Evolutionary conservation across 176 grass and related monocot genomes (phyloP), one percentile per base, ranked within the genome.

Genomic region (Eragrostis curvula): DNA sequence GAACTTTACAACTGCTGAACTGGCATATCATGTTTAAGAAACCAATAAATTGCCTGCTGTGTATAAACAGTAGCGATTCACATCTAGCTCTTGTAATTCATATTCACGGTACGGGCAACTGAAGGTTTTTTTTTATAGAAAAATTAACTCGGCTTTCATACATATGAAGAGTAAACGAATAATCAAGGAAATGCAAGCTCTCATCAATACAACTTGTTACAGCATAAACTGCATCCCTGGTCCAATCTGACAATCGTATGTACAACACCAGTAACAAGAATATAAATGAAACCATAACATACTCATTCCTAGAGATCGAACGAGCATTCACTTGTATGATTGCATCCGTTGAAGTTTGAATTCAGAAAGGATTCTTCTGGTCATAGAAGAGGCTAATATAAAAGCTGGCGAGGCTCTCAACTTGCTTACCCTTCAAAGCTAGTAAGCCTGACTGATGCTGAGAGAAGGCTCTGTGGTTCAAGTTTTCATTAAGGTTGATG

Each of bases 401-500:
- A 86, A 66, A 79, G 71, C 52, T 75, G 16, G 76, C 78, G 73
- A 81, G 62, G 42, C 84, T 86, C 9, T 59, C 66, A 6, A 64
- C 83, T 32, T 85, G 80, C 20, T 77, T 87, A 8, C 73, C 76
- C 67, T 83, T 72, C 52, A 67, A 30, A 24, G 8, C 39, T 5
- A 29, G 77, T 66, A n/a, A n/a, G n/a, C n/a, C 60, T 15, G 39
- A n/a, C 81, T 77, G 69, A 41, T 39, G 29, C 21, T 77, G 84
- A 62, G 87, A 88, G 79, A 51, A 92, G 17, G 69, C 87, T 79
- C 93, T 89, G 23, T 85, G 86, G 75, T 93, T 80, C 55, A 95
- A 93, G 77, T 72, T 86, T 28, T 95, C 92, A 15, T 90, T 92
- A 14, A 88, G 81, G 11, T 72, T 3, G 65, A 70, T 58, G 9